Conservation (phyloP, 257 asterid species). For the Primulina huaijiensis region DNA sequence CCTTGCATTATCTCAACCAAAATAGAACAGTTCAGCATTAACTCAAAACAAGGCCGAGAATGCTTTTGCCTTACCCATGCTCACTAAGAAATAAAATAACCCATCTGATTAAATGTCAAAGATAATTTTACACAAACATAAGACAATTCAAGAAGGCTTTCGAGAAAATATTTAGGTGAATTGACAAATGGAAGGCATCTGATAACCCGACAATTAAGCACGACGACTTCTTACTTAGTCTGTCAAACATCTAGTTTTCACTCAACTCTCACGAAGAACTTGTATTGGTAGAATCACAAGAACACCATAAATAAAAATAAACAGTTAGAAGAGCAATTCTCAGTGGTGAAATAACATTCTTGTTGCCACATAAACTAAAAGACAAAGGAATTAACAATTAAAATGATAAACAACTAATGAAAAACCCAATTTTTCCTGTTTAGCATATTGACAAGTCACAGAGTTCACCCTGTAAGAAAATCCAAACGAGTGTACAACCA, state of each 20-base stretch:
- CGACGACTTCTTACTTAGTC: background rate
- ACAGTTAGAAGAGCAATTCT: background rate
- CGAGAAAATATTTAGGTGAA: background rate
- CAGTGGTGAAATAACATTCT: background rate
- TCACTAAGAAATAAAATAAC: too few relatives aligned
- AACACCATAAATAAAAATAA: background rate
- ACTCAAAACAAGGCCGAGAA: background rate
- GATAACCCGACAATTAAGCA: background rate
- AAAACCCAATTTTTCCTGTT: background rate
- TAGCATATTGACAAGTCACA: background rate
- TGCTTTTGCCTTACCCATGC: background rate
- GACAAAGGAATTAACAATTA: background rate
- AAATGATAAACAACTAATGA: too few relatives aligned
- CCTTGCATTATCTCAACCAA: background rate
- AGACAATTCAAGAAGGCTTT: background rate
- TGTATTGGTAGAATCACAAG: background rate
- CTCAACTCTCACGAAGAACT: background rate
- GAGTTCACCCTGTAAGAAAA: background rate
- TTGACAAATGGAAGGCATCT: background rate
- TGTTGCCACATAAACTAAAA: background rate
- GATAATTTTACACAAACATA: too few relatives aligned
- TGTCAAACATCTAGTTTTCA: background rate
- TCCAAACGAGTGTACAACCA: too few relatives aligned
- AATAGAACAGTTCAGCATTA: background rate
- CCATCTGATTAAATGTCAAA: too few relatives aligned